Percentiles rank a stretch among this genome's conserved stretches.
phyloP scores from a whole-genome alignment of 129 eudicot species.

The Rutidosis leptorrhynchoides region DNA sequence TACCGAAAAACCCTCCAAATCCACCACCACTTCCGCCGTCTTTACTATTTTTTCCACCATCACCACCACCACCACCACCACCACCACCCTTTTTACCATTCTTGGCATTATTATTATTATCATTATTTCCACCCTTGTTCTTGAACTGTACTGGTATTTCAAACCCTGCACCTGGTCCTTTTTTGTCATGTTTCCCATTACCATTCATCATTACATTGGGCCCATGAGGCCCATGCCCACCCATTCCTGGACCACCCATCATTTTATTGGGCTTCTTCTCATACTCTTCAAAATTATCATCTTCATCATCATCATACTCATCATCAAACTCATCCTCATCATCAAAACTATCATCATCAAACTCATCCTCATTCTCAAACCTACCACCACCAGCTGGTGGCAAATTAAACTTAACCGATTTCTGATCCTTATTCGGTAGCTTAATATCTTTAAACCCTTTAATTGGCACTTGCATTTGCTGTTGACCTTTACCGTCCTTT shows the following conservation, averaged over 20 bases:
- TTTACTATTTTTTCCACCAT: constrained; percentile 29
- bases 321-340: constrained; percentile 50
- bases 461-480: constrained; percentile 38
- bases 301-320: constrained; percentile 54
- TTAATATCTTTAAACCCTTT: constrained; percentile 55
- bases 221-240: constrained; percentile 46
- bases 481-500: constrained; percentile 47
- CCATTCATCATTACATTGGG: constrained; percentile 45
- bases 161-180: constrained; percentile 62
- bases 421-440: constrained; percentile 53
- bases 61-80: constrained; percentile 40
- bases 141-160: constrained; percentile 44
- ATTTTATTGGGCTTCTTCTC: constrained; percentile 42
- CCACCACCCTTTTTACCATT: constrained; percentile 39
- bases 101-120: constrained; percentile 25
- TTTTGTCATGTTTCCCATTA: constrained; percentile 42
- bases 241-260: constrained; percentile 35
- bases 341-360: constrained; percentile 51
- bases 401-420: constrained; percentile 65
- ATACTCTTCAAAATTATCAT: constrained; percentile 45
- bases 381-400: constrained; percentile 40
- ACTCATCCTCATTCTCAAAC: constrained; percentile 39
- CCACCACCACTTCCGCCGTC: constrained; percentile 37
- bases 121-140: constrained; percentile 49
- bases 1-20: constrained; percentile 30